phyloP scores from a whole-genome alignment of 2,329 filamentous ascomycete species.

The Diaporthe ampelina region DNA sequence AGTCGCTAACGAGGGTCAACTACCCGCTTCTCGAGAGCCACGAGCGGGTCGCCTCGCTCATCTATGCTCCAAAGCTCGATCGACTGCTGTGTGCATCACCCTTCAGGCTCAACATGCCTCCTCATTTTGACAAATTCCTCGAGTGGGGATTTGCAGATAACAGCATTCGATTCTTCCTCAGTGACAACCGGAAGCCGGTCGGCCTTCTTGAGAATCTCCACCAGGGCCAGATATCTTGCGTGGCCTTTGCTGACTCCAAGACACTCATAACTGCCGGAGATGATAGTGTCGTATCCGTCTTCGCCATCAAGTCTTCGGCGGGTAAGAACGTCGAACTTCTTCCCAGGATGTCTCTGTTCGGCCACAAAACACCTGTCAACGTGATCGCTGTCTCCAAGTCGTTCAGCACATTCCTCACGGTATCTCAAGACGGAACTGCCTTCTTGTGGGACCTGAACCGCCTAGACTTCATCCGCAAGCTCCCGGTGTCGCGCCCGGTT shows the following conservation, averaged over 20 bases:
- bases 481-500: slow-evolving; percentile 70
- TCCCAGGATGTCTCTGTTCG: slow-evolving; percentile 86
- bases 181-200: slow-evolving; percentile 82
- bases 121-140: slow-evolving; percentile 88
- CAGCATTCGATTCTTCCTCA: slow-evolving; percentile 90
- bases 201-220: slow-evolving; percentile 96
- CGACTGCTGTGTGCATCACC: slow-evolving; percentile 86
- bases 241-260: slow-evolving; percentile 88
- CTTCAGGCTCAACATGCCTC: slow-evolving; percentile 88
- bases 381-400: slow-evolving; percentile 87
- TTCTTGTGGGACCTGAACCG: slow-evolving; percentile 96
- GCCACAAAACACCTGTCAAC: slow-evolving; percentile 87
- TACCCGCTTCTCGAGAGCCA: slow-evolving; percentile 82
- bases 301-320: slow-evolving; percentile 75
- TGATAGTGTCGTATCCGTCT: slow-evolving; percentile 91
- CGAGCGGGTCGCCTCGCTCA: slow-evolving; percentile 84
- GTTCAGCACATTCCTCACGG: slow-evolving; percentile 89
- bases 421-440: slow-evolving; percentile 84
- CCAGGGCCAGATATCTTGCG: slow-evolving; percentile 87
- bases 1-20: slow-evolving; percentile 82
- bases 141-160: slow-evolving; percentile 98
- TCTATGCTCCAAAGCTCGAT: slow-evolving; percentile 84
- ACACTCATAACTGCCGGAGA: slow-evolving; percentile 93
- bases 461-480: slow-evolving; percentile 84
- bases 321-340: slow-evolving; percentile 83